phyloP scores from a whole-genome alignment of 2,329 filamentous ascomycete genomes.

The Trichoderma koningii region DNA sequence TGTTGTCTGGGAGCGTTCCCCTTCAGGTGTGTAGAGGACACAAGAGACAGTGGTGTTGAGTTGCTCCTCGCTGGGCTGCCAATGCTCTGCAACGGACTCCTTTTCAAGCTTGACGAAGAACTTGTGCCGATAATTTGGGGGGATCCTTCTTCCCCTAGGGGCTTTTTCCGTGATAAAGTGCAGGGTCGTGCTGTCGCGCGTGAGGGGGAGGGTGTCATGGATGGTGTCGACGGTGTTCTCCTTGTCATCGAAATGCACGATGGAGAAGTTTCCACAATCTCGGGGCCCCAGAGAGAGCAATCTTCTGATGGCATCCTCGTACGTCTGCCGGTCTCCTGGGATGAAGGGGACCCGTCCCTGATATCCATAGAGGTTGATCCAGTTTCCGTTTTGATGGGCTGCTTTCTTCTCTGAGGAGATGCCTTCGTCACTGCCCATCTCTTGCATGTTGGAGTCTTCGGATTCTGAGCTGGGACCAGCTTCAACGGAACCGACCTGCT shows the following conservation, averaged over 20 bases:
- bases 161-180: background rate
- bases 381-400: background rate
- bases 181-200: background rate
- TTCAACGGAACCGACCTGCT: too few species aligned
- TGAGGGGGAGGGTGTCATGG: slow-evolving; percentile 11
- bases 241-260: slow-evolving; percentile 29
- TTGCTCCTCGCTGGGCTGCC: slow-evolving; percentile 32
- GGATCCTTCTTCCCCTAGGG: too few species aligned
- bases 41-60: slow-evolving; percentile 29
- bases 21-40: background rate
- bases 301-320: slow-evolving; percentile 31
- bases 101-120: slow-evolving; percentile 34
- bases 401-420: background rate
- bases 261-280: background rate
- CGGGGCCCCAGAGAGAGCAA: slow-evolving; percentile 32
- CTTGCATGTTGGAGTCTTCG: background rate
- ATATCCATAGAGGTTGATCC: slow-evolving; percentile 32
- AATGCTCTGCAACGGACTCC: slow-evolving; percentile 25
- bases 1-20: background rate
- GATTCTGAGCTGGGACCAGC: background rate
- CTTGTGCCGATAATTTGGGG: slow-evolving; percentile 29
- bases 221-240: background rate
- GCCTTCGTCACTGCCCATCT: background rate
- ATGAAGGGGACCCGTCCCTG: slow-evolving; percentile 40
- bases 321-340: slow-evolving; percentile 31